Evolutionary conservation across 108 stramenopile species (phyloP).

Genomic region (Mediolabrus comicus): DNA sequence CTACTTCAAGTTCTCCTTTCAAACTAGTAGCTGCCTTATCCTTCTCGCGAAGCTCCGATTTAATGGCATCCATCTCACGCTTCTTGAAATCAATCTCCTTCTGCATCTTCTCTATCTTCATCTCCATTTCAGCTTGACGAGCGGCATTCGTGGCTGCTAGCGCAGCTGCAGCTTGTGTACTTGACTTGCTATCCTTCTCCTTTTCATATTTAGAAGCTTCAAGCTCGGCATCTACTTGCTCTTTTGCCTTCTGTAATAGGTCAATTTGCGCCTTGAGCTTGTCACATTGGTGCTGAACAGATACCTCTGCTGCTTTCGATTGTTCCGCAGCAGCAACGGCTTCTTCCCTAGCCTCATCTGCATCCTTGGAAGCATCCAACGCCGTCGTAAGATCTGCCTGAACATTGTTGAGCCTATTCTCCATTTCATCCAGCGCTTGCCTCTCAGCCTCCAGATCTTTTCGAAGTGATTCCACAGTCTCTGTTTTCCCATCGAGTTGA

Average conservation of each 20-base stretch:
- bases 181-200: slow-evolving; percentile 36
- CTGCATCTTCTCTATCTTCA: slow-evolving; percentile 39
- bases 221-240: slow-evolving; percentile 18
- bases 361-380: slow-evolving; percentile 12
- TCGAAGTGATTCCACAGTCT: slow-evolving; percentile 10
- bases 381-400: slow-evolving; percentile 20
- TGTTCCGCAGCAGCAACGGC: slow-evolving; percentile 11
- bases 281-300: slow-evolving; percentile 23
- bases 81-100: slow-evolving; percentile 41
- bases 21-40: slow-evolving; percentile 10
- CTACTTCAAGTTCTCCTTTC: slow-evolving; percentile 16
- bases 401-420: slow-evolving; percentile 13
- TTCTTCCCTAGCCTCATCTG: slow-evolving; percentile 6
- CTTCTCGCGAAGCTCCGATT: slow-evolving; percentile 28
- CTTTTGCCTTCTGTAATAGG: slow-evolving; percentile 23
- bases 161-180: slow-evolving; percentile 37
- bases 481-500: slow-evolving; percentile 23
- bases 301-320: slow-evolving; percentile 14
- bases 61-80: slow-evolving; percentile 41
- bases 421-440: background rate
- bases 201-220: slow-evolving; percentile 17
- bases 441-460: slow-evolving; percentile 25
- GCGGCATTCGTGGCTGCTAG: slow-evolving; percentile 48
- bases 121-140: slow-evolving; percentile 45
- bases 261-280: slow-evolving; percentile 35